Base-by-base conservation (phyloP, 2,329 filamentous ascomycete genomes). In the Aureobasidium pullulans region DNA sequence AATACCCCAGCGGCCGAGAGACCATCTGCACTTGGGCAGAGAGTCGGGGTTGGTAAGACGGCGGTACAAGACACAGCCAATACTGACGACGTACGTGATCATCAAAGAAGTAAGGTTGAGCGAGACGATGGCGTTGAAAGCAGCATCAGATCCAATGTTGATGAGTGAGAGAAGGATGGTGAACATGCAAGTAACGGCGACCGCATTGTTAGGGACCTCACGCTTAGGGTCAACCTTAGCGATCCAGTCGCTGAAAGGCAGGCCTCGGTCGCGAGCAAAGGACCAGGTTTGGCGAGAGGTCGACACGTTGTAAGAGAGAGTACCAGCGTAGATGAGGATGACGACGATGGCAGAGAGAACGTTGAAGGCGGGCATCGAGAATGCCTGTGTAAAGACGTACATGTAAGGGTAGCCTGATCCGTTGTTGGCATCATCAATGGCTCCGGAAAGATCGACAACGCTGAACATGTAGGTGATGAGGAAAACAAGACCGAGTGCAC, bases 1-100 rank as follows among this genome's bases (percentile, higher is more conserved):
- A 2, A 72, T 59, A n/a, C 74, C 74, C n/a, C 62, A 68, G 23
- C 62, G 64, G 2, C 75, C 74, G 6, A 77, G 65, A 15, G 66
- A 68, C 70, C 73, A 77, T 13, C 68, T 66, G 11, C 69, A 70
- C 9, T 57, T 49, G 23, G 64, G 63, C 5, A 68, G 61, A 4
- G 61, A 61, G 16, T 65, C 60, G 0, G 66, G 65, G n/a, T 62
- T 16, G 8, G 48, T 44, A 15, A 68, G 48, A 11, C 65, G 60
- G 28, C 66, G 64, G 61, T 63, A 68, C 13, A 68, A 61, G 7
- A 67, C 54, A 37, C 64, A 68, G 19, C 65, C 65, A 49, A 68
- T 68, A 29, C 64, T 64, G 19, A 60, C 52, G 28, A 59, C 42
- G 44, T 62, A 62, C 32, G 57, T 60, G 32, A 60, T 57, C 61